Percentiles rank a stretch among this genome's conserved stretches.
These are phyloP conservation scores for Hevea brasiliensis DNA, from an alignment of 345 rosid genomes.

Conservation along the genomic window DNA sequence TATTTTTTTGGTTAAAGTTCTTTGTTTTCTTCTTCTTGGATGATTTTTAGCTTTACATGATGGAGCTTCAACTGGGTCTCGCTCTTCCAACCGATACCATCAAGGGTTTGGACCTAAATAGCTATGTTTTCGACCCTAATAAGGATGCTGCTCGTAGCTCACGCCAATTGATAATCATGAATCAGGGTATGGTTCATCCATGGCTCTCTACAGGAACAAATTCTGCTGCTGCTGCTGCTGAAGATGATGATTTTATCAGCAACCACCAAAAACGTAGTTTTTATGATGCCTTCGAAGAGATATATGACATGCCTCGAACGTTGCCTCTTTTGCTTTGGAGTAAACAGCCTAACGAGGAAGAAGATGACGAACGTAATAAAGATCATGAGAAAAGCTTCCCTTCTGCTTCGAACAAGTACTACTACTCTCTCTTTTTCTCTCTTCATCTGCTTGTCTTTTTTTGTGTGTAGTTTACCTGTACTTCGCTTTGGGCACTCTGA, in stretches of 20 bases:
- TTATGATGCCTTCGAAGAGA: conserved; percentile 21
- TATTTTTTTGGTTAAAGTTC: neutral
- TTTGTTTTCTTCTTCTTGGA: conserved; percentile 15
- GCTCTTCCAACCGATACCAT: conserved; percentile 31
- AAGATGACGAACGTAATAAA: conserved; percentile 19
- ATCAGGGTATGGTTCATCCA: neutral
- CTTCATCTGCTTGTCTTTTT: neutral
- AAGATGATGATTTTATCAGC: neutral
- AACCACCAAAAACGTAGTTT: conserved; percentile 19
- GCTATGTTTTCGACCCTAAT: conserved; percentile 7
- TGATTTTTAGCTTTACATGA: neutral
- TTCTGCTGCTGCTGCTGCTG: neutral
- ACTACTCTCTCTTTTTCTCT: neutral
- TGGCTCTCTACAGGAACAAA: neutral
- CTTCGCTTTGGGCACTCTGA: too few relatives aligned
- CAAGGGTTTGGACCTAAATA: conserved; percentile 33
- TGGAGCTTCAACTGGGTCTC: conserved; percentile 52
- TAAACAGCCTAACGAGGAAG: conserved; percentile 8
- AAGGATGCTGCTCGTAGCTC: neutral
- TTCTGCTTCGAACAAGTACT: conserved; percentile 22
- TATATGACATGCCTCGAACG: conserved; percentile 21
- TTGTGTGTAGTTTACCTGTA: too few relatives aligned
- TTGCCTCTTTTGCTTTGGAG: conserved; percentile 38
- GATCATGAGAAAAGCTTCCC: conserved; percentile 9
- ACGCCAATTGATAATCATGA: neutral